Evolutionary conservation across 2,329 filamentous ascomycete species (phyloP).

Genomic region (Colletotrichum musae): DNA sequence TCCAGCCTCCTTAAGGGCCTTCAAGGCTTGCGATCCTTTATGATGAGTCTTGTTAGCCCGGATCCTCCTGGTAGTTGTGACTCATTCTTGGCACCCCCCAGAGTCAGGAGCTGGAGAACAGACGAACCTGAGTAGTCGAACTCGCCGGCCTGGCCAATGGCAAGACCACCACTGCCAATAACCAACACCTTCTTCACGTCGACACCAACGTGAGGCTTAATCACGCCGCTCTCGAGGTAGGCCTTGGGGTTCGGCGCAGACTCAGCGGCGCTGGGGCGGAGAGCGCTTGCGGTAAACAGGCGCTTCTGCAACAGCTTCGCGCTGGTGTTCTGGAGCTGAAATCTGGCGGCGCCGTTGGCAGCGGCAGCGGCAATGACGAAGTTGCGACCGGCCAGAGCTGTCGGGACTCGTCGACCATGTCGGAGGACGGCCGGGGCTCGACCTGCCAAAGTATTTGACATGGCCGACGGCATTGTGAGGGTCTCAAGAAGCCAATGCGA

Average conservation of each 20-base stretch:
- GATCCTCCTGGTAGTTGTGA: conserved; percentile 23
- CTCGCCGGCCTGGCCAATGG: conserved; percentile 97
- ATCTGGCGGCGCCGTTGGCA: conserved; percentile 51
- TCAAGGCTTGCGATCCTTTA: conserved; percentile 92
- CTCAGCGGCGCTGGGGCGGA: conserved; percentile 66
- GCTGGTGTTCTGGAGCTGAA: conserved; percentile 51
- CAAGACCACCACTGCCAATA: conserved; percentile 94
- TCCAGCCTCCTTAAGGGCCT: conserved; percentile 95
- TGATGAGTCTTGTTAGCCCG: conserved; percentile 42
- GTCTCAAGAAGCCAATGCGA: conserved; percentile 30
- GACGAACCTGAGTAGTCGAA: conserved; percentile 96
- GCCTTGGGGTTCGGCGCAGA: conserved; percentile 86
- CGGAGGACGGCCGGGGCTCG: conserved; percentile 72
- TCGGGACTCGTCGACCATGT: conserved; percentile 65
- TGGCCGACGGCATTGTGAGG: conserved; percentile 55
- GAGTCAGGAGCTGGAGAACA: conserved; percentile 9
- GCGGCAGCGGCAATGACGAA: conserved; percentile 56
- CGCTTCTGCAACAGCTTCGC: conserved; percentile 59
- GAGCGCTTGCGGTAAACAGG: conserved; percentile 62
- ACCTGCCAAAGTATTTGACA: conserved; percentile 64
- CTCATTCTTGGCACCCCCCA: conserved; percentile 25
- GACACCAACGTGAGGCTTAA: conserved; percentile 84
- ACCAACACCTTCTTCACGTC: conserved; percentile 98
- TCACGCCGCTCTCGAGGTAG: conserved; percentile 89
- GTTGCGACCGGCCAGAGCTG: conserved; percentile 59